A percentile compares a stretch with the other conserved stretches of the same genome.
Conservation (phyloP, 2,329 filamentous ascomycete genomes). For the Verticillium longisporum region DNA sequence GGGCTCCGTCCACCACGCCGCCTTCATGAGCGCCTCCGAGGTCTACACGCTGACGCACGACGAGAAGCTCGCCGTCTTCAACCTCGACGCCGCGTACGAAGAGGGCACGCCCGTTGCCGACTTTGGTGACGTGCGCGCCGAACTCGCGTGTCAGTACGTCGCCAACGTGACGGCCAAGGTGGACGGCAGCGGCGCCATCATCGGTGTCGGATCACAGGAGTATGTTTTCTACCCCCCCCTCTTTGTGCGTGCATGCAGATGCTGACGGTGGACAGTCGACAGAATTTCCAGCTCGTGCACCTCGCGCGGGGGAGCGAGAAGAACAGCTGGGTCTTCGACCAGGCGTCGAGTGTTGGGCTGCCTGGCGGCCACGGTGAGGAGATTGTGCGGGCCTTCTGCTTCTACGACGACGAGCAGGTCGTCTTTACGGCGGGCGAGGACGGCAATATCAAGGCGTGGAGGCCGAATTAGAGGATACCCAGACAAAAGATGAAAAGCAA, state of each 20-base stretch:
- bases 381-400: constrained; percentile 57
- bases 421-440: constrained; percentile 56
- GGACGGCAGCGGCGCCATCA: constrained; percentile 49
- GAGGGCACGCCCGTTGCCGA: constrained; percentile 47
- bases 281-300: constrained; percentile 55
- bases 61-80: constrained; percentile 69
- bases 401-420: constrained; percentile 52
- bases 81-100: constrained; percentile 56
- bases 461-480: constrained; percentile 15
- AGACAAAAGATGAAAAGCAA: background rate
- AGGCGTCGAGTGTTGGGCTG: constrained; percentile 50
- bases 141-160: constrained; percentile 67
- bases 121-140: constrained; percentile 63
- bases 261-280: constrained; percentile 28
- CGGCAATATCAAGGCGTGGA: constrained; percentile 51
- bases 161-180: constrained; percentile 58
- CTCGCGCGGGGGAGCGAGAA: constrained; percentile 38
- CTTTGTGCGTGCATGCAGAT: background rate
- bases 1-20: constrained; percentile 65
- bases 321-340: constrained; percentile 46
- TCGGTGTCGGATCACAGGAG: constrained; percentile 64
- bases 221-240: constrained; percentile 23
- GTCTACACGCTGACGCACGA: constrained; percentile 72
- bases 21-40: constrained; percentile 58
- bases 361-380: constrained; percentile 57